Percentiles rank a stretch among this genome's conserved stretches.
Evolutionary conservation across 164 flowering plant species (phyloP).

Genomic region (Stephania yunnanensis): DNA sequence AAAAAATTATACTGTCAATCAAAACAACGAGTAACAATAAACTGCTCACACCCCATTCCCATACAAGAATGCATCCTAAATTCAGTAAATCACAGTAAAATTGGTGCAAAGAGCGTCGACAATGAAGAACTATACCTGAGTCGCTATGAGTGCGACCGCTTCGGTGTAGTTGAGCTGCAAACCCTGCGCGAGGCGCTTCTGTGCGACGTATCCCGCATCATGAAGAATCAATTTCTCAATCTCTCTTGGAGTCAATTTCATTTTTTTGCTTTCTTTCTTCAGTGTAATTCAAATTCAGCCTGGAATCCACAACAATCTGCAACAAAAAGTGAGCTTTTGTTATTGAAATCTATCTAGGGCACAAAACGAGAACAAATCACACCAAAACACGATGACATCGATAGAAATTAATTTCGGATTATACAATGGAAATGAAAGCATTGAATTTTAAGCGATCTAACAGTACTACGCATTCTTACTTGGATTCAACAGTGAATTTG

Average conservation of each 20-base stretch:
- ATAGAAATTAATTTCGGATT: no score
- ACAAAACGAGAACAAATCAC: not conserved
- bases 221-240: conserved; percentile 75
- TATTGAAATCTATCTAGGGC: not conserved
- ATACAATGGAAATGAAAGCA: not conserved
- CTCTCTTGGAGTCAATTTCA: conserved; percentile 91
- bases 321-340: not conserved
- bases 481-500: not conserved
- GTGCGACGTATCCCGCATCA: conserved; percentile 82
- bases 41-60: not conserved
- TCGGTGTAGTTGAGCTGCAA: conserved; percentile 73
- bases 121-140: conserved; percentile 47
- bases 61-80: not conserved
- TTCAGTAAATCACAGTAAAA: not conserved
- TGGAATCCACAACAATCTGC: not conserved
- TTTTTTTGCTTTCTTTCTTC: conserved; percentile 11
- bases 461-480: not conserved
- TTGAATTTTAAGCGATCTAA: not conserved
- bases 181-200: conserved; percentile 95
- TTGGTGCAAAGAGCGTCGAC: not conserved
- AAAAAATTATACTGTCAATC: not conserved
- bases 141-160: conserved; percentile 87
- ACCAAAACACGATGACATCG: not conserved
- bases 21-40: not conserved
- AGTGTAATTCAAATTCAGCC: not conserved